Percentiles rank a stretch among this genome's conserved stretches.
These are phyloP conservation scores for Umbelopsis sp. DNA, from an alignment of 192 early-diverging fungal genomes.

Conservation along the genomic window DNA sequence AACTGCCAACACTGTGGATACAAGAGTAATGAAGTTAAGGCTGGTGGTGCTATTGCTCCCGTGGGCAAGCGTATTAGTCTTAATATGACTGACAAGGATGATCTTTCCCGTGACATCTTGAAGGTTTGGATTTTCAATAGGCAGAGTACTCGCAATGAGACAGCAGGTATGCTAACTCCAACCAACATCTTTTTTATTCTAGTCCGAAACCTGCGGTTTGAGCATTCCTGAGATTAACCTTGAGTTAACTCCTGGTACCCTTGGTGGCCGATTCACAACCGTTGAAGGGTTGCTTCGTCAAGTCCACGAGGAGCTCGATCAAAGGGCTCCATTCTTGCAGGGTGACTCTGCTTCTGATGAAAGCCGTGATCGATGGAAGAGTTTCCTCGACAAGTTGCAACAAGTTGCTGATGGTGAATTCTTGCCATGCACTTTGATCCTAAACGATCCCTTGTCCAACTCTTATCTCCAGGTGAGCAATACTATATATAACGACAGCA, in stretches of 20 bases:
- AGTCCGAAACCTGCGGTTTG: slow-evolving; percentile 91
- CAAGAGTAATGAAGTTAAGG: slow-evolving; percentile 96
- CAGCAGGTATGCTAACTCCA: no score
- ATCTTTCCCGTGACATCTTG: slow-evolving; percentile 90
- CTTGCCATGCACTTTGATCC: slow-evolving; percentile 65
- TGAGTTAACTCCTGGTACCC: slow-evolving; percentile 82
- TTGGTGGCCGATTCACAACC: slow-evolving; percentile 95
- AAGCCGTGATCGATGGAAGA: slow-evolving; percentile 54
- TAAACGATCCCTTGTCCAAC: slow-evolving; percentile 92
- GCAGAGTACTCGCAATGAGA: no score
- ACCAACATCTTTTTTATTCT: not conserved
- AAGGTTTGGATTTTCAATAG: no score
- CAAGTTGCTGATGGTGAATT: slow-evolving; percentile 60
- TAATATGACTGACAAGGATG: slow-evolving; percentile 80
- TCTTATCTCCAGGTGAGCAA: slow-evolving; percentile 70
- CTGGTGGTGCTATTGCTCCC: slow-evolving; percentile 82
- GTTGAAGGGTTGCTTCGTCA: slow-evolving; percentile 91
- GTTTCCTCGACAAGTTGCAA: slow-evolving; percentile 73
- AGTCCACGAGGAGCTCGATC: slow-evolving; percentile 82
- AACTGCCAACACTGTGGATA: slow-evolving; percentile 89
- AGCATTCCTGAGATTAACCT: slow-evolving; percentile 87
- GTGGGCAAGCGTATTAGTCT: slow-evolving; percentile 83
- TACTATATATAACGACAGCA: not conserved
- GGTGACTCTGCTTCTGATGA: slow-evolving; percentile 71
- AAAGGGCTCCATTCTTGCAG: slow-evolving; percentile 59